A percentile compares a stretch with the other conserved stretches of the same genome.
phyloP scores from a whole-genome alignment of 129 eudicot species.

The Silybum marianum region DNA sequence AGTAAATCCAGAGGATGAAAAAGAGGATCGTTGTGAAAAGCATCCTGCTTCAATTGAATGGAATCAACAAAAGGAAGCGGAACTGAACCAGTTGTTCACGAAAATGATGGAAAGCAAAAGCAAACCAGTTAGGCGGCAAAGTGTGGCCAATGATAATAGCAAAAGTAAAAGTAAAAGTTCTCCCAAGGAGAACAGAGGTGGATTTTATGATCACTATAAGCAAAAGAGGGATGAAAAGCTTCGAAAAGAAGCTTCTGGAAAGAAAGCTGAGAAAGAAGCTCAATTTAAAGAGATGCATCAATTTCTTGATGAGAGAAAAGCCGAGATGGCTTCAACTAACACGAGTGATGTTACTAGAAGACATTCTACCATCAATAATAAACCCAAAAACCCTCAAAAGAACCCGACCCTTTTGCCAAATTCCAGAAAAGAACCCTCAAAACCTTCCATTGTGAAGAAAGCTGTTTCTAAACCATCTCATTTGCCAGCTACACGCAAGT shows the following conservation, averaged over 20 bases:
- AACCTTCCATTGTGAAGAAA: slow-evolving; percentile 62
- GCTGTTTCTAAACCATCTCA: slow-evolving; percentile 52
- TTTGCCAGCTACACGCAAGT: slow-evolving; percentile 81
- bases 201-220: slow-evolving; percentile 67
- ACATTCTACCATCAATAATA: slow-evolving; percentile 34
- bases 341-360: slow-evolving; percentile 44
- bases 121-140: slow-evolving; percentile 60
- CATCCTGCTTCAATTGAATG: slow-evolving; percentile 69
- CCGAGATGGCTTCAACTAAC: slow-evolving; percentile 57
- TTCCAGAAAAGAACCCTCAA: slow-evolving; percentile 46
- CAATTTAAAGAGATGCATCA: slow-evolving; percentile 54
- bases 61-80: slow-evolving; percentile 93
- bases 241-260: slow-evolving; percentile 54
- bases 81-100: slow-evolving; percentile 74
- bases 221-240: slow-evolving; percentile 82
- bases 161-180: slow-evolving; percentile 45
- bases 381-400: slow-evolving; percentile 52
- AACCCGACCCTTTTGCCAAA: slow-evolving; percentile 40
- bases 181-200: slow-evolving; percentile 58
- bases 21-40: slow-evolving; percentile 48
- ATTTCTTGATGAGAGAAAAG: slow-evolving; percentile 57
- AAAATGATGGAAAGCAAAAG: slow-evolving; percentile 85
- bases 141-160: slow-evolving; percentile 35
- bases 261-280: slow-evolving; percentile 66
- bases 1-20: slow-evolving; percentile 27